A percentile compares a stretch with the other conserved stretches of the same genome.
phyloP scores from a whole-genome alignment of 257 asterid species.

The Pogostemon cablin region DNA sequence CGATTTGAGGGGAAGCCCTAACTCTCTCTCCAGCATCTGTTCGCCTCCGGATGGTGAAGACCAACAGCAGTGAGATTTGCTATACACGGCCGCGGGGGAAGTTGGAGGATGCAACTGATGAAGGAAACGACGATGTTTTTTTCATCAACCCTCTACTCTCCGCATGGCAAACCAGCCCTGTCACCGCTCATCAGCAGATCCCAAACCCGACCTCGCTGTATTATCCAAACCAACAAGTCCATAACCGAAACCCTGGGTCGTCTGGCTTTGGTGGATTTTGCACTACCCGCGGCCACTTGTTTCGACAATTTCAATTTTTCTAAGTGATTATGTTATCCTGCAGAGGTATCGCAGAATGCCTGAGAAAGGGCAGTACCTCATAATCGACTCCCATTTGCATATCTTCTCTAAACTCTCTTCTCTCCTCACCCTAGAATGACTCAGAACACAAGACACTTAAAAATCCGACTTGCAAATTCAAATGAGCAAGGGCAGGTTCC shows the following conservation, averaged over 20 bases:
- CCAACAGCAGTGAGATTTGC: slow-evolving; percentile 31
- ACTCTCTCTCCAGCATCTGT: slow-evolving; percentile 41
- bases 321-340: too few relatives aligned
- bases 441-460: not conserved
- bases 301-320: too few relatives aligned
- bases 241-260: not conserved
- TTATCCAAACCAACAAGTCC: slow-evolving; percentile 22
- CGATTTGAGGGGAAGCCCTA: slow-evolving; percentile 47
- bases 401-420: too few relatives aligned
- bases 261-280: too few relatives aligned
- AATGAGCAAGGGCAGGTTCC: too few relatives aligned
- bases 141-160: slow-evolving; percentile 22
- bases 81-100: slow-evolving; percentile 59
- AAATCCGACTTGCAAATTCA: too few relatives aligned
- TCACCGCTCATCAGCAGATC: slow-evolving; percentile 20
- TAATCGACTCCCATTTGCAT: too few relatives aligned
- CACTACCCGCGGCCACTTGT: too few relatives aligned
- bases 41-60: slow-evolving; percentile 45
- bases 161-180: slow-evolving; percentile 36
- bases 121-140: slow-evolving; percentile 48
- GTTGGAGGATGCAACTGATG: slow-evolving; percentile 54
- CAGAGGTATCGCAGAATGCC: too few relatives aligned
- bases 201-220: slow-evolving; percentile 27
- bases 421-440: not conserved
- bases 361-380: too few relatives aligned